These are phyloP conservation scores for Xerocomellus amylosporus DNA, from an alignment of 768 basidiomycete species.

Conservation along the genomic window DNA sequence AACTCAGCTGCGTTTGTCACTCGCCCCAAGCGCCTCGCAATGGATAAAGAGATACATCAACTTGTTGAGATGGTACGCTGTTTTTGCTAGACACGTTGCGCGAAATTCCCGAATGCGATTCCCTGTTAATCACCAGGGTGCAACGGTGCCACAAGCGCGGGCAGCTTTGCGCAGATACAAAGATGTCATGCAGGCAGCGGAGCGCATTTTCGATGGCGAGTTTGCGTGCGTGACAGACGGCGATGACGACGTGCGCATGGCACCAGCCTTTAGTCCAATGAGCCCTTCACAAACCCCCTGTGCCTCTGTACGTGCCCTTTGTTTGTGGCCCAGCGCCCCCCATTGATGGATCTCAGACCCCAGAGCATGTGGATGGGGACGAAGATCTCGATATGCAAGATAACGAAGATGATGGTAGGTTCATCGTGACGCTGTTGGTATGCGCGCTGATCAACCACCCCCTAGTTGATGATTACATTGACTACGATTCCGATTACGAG, in stretches of 20 bases:
- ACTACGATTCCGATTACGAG: slow-evolving; percentile 83
- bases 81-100: background rate
- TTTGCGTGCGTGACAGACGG: slow-evolving; percentile 66
- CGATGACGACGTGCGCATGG: slow-evolving; percentile 53
- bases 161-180: slow-evolving; percentile 78
- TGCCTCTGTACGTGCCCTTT: slow-evolving; percentile 19
- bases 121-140: slow-evolving; percentile 54
- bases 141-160: slow-evolving; percentile 74
- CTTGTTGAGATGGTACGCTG: slow-evolving; percentile 57
- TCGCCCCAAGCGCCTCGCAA: slow-evolving; percentile 19
- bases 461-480: slow-evolving; percentile 58
- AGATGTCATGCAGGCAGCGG: slow-evolving; percentile 92
- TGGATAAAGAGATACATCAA: slow-evolving; percentile 57
- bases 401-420: slow-evolving; percentile 52
- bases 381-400: slow-evolving; percentile 47
- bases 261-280: slow-evolving; percentile 23
- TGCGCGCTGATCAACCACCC: slow-evolving; percentile 9
- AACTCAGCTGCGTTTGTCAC: background rate
- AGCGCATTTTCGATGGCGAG: slow-evolving; percentile 79
- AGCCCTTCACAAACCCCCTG: slow-evolving; percentile 31
- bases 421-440: background rate
- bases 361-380: slow-evolving; percentile 53
- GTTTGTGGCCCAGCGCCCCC: background rate
- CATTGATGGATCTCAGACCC: slow-evolving; percentile 43
- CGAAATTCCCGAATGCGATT: slow-evolving; percentile 1